phyloP scores from a whole-genome alignment of 2,329 filamentous ascomycete genomes.

The Pyricularia pennisetigena region DNA sequence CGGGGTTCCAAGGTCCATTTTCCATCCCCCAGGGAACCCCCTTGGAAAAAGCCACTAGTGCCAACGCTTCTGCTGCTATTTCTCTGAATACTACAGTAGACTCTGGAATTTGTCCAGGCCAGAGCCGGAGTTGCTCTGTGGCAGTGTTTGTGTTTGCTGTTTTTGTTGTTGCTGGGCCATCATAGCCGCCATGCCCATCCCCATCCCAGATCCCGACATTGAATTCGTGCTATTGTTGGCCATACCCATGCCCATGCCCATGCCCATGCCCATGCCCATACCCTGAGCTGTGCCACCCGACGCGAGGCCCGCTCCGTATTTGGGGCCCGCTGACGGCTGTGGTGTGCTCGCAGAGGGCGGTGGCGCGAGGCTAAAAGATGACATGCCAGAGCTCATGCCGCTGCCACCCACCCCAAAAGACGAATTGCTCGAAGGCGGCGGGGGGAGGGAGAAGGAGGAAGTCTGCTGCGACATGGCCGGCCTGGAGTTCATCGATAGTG shows the following conservation, averaged over 20 bases:
- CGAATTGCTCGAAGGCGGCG: constrained; percentile 32
- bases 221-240: constrained; percentile 14
- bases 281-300: constrained; percentile 7
- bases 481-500: constrained; percentile 32
- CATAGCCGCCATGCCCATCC: constrained; percentile 15
- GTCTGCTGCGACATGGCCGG: constrained; percentile 19
- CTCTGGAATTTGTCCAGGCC: constrained; percentile 62
- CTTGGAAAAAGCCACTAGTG: not conserved
- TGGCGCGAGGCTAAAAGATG: constrained; percentile 37
- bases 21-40: not conserved
- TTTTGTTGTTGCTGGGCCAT: constrained; percentile 14
- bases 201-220: constrained; percentile 12
- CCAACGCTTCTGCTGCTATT: not conserved
- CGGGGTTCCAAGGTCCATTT: not conserved
- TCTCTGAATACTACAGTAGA: constrained; percentile 36
- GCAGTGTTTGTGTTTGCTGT: constrained; percentile 18
- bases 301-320: constrained; percentile 12
- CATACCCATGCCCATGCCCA: constrained; percentile 9
- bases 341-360: constrained; percentile 23
- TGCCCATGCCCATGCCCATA: constrained; percentile 12
- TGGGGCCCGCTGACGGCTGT: constrained; percentile 12
- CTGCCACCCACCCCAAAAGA: constrained; percentile 6
- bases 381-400: constrained; percentile 13
- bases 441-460: constrained; percentile 47
- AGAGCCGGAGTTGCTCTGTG: constrained; percentile 27